Evolutionary conservation across 129 eudicot species (phyloP).

Genomic region (Saposhnikovia divaricata): DNA sequence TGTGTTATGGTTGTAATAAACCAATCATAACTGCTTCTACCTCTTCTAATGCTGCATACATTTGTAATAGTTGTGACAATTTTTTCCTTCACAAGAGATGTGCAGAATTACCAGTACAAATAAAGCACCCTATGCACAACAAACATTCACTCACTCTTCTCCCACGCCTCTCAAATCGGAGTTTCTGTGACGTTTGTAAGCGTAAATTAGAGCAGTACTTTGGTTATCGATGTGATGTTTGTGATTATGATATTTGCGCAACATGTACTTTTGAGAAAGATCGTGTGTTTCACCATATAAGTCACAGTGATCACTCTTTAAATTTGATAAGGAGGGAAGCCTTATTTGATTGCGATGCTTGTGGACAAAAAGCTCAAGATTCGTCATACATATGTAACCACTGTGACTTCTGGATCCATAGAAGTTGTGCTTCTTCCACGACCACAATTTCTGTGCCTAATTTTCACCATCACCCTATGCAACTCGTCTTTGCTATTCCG

Average conservation of each 20-base stretch:
- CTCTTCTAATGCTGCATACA: conserved; percentile 1
- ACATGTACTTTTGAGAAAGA: background rate
- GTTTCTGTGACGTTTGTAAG: background rate
- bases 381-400: background rate
- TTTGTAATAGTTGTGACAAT: background rate
- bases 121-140: background rate
- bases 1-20: conserved; percentile 1
- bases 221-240: background rate
- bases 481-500: background rate
- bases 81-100: background rate
- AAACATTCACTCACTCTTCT: background rate
- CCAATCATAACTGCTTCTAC: background rate
- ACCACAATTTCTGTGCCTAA: background rate
- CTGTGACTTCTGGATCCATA: background rate
- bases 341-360: conserved; percentile 1
- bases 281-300: background rate
- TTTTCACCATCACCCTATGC: background rate
- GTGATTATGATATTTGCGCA: background rate
- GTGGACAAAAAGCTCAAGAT: background rate
- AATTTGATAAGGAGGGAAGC: background rate
- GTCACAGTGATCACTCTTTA: background rate
- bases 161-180: background rate
- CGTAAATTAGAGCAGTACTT: background rate
- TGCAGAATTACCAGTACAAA: background rate
- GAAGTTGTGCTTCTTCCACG: background rate